Conservation (phyloP, 2,329 filamentous ascomycete genomes). For the Cryphonectria japonica region DNA sequence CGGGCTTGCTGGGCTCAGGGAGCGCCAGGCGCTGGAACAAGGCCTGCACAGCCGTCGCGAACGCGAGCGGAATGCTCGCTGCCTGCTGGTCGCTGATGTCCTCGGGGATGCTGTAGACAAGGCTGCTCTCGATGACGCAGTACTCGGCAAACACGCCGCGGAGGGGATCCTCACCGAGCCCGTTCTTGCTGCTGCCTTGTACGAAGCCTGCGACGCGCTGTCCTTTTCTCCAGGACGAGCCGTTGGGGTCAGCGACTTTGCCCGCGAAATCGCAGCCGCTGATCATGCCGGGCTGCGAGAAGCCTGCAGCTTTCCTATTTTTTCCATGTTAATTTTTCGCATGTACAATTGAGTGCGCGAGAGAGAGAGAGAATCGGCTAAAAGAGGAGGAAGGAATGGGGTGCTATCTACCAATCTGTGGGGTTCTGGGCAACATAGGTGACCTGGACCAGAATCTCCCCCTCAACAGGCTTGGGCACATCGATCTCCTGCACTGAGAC, state of each 20-base stretch:
- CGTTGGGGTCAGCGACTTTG: conserved; percentile 37
- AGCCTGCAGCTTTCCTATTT: conserved; percentile 32
- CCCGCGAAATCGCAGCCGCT: conserved; percentile 43
- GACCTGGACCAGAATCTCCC: conserved; percentile 41
- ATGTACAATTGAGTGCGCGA: no score
- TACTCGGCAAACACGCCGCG: conserved; percentile 40
- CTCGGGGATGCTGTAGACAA: conserved; percentile 38
- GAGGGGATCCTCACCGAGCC: conserved; percentile 13
- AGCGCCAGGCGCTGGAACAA: conserved; percentile 38
- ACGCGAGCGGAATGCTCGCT: conserved; percentile 41
- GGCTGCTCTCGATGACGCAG: conserved; percentile 33
- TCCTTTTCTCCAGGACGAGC: conserved; percentile 36
- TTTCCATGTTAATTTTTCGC: not conserved
- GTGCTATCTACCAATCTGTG: conserved; percentile 37
- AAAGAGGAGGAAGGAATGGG: not conserved
- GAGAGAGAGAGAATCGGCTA: not conserved
- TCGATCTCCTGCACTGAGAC: conserved; percentile 38
- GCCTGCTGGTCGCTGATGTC: conserved; percentile 35
- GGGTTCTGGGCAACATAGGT: conserved; percentile 41
- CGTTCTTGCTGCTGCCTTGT: conserved; percentile 34
- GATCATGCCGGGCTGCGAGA: conserved; percentile 33
- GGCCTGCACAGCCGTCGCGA: conserved; percentile 48
- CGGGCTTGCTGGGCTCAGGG: conserved; percentile 38
- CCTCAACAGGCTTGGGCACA: conserved; percentile 36
- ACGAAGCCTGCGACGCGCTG: conserved; percentile 42